Conservation (phyloP, 228 moss, liverwort and hornwort genomes). For the Sphagnum fallax region DNA sequence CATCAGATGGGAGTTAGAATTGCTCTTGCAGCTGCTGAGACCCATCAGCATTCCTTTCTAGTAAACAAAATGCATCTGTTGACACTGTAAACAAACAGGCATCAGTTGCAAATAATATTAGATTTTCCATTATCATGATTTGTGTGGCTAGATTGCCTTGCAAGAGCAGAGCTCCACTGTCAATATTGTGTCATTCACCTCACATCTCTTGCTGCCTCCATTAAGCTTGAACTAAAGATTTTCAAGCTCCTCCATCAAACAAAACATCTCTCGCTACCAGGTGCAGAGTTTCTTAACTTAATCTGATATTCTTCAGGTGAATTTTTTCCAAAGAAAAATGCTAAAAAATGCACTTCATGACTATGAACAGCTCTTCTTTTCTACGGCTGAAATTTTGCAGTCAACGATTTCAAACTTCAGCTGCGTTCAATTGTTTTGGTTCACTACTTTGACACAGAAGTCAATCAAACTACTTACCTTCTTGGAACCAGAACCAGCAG, state of each 20-base stretch:
- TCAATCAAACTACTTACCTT: slow-evolving; percentile 27
- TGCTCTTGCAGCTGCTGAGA: background rate
- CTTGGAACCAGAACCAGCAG: slow-evolving; percentile 23
- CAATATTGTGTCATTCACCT: too few relatives aligned
- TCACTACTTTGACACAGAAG: background rate
- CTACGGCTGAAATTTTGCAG: background rate
- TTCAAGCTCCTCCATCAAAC: too few relatives aligned
- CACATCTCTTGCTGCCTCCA: too few relatives aligned
- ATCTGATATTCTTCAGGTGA: too few relatives aligned
- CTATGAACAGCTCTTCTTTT: too few relatives aligned
- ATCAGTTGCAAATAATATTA: background rate
- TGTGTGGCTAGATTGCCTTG: background rate
- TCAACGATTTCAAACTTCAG: background rate
- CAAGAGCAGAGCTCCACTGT: too few relatives aligned
- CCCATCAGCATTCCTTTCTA: background rate
- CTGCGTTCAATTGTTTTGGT: background rate
- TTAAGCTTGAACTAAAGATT: too few relatives aligned
- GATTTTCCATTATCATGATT: background rate
- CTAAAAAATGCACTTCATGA: background rate
- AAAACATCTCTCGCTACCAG: too few relatives aligned
- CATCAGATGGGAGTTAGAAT: background rate
- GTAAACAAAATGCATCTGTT: background rate
- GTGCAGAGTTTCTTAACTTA: too few relatives aligned
- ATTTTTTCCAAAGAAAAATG: background rate
- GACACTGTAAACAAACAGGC: background rate